Conservation (phyloP, 306 rosid genomes). For the Vachellia collinsii region DNA sequence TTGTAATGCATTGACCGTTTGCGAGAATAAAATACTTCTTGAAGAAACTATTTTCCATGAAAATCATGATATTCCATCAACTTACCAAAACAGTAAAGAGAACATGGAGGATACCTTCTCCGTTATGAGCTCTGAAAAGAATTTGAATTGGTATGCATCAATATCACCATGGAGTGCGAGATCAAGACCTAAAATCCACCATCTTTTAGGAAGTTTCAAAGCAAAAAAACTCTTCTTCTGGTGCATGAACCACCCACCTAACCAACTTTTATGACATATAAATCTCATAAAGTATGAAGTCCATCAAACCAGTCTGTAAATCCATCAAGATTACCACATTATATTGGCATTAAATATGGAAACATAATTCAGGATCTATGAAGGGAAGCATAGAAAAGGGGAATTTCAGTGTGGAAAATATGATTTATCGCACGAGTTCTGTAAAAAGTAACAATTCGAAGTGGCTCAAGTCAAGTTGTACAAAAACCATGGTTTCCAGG, state of each 20-base stretch:
- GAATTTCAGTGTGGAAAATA: not conserved
- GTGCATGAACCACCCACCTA: slow-evolving; percentile 99
- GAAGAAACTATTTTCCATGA: not conserved
- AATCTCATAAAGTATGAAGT: slow-evolving; percentile 95
- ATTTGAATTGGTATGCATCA: slow-evolving; percentile 97
- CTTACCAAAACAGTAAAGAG: slow-evolving; percentile 16
- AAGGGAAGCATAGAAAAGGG: slow-evolving; percentile 7
- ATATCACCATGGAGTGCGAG: slow-evolving; percentile 92
- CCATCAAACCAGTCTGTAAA: slow-evolving; percentile 97
- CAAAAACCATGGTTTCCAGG: slow-evolving; percentile 97
- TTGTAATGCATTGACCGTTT: not conserved
- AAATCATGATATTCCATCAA: slow-evolving; percentile 18
- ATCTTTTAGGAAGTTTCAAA: slow-evolving; percentile 86
- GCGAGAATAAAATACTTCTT: not conserved
- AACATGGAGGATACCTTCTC: slow-evolving; percentile 66
- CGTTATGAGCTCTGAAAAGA: slow-evolving; percentile 73
- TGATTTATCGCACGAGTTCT: slow-evolving; percentile 24
- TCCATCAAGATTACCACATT: slow-evolving; percentile 29
- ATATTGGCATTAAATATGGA: not conserved
- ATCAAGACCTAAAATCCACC: slow-evolving; percentile 99
- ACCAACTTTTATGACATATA: slow-evolving; percentile 93
- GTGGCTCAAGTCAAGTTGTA: slow-evolving; percentile 28
- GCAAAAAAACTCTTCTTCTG: slow-evolving; percentile 98
- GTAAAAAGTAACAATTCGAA: slow-evolving; percentile 28
- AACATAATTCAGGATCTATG: slow-evolving; percentile 9